Evolutionary conservation across 2,329 filamentous ascomycete genomes (phyloP), one percentile per base, ranked within the genome.

Genomic region (Beauveria pseudobassiana): DNA sequence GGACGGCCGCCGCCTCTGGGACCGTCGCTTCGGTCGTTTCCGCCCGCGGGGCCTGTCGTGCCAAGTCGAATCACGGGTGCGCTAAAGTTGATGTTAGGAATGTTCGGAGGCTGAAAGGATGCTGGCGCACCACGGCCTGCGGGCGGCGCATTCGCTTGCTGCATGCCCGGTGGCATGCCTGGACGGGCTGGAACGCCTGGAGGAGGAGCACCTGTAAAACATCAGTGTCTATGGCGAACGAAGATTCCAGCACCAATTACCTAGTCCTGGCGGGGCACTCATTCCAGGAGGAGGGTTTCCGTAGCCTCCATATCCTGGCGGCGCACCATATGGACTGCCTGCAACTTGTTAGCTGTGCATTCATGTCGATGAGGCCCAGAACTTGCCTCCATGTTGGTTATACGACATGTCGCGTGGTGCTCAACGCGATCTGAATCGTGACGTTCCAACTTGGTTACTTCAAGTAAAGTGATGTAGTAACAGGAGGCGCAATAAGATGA

Each of bases 61-160:
- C 93, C 95, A 51, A 99, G 83, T 61, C 95, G 90, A 71, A 99
- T 98, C 63, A 98, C 92, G 62, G 93, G 93, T 42, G 95, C 95
- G 70, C 90, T 96, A 80, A 98, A 96, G 79, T 99, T 97, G 80
- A 99, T 96, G 74, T 96, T 96, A 57, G 93, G 92, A 83, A 97
- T 90, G 72, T 95, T 96, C 54, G 91, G 86, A 78, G 96, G 90
- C 76, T 96, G 97, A 75, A 87, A 91, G 63, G 87, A 80, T 64
- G 91, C 91, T 66, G 96, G 87, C 70, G 86, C 87, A 74, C 84
- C 90, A 80, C 90, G 87, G 78, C 87, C 90, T 78, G 89, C 84
- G 79, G 90, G 89, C 69, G 87, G 82, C 72, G 82, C 81, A 74
- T 85, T 90, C 71, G 86, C 81, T 79, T 89, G 88, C 72, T 89